These are phyloP conservation scores for Beta corolliflora DNA, from an alignment of 179 eudicot species.

Conservation along the genomic window DNA sequence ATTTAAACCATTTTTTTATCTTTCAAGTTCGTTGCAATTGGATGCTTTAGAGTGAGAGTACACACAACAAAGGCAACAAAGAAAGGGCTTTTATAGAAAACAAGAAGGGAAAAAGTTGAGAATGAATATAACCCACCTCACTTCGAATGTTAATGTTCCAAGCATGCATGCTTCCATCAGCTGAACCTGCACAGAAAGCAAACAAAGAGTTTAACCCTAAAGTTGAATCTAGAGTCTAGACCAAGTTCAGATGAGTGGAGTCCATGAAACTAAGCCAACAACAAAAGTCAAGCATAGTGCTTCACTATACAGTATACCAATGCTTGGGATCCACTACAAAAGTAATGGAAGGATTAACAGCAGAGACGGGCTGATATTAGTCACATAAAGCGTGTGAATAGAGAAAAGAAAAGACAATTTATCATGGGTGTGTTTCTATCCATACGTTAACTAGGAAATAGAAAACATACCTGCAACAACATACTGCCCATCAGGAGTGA, in stretches of 20 bases:
- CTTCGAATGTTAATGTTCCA: slow-evolving; percentile 61
- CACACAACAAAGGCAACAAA: neutral
- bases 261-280: neutral
- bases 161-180: slow-evolving; percentile 86
- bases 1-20: too few relatives aligned
- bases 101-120: slow-evolving; percentile 1
- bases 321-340: neutral
- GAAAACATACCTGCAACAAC: slow-evolving; percentile 76
- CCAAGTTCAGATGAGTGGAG: neutral
- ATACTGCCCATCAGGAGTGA: slow-evolving; percentile 94
- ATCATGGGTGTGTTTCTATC: neutral
- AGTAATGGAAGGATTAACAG: slow-evolving; percentile 6
- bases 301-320: neutral
- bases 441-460: neutral
- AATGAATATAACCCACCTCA: slow-evolving; percentile 48
- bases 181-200: slow-evolving; percentile 63
- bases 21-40: neutral
- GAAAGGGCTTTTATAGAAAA: neutral
- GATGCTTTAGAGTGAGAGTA: neutral
- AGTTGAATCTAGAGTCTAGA: neutral
- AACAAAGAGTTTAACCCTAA: neutral
- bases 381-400: neutral
- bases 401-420: neutral
- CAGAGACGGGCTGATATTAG: neutral
- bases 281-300: neutral